Base-by-base conservation (phyloP, 805 yeast species). In the Ogataea chonburiensis region DNA sequence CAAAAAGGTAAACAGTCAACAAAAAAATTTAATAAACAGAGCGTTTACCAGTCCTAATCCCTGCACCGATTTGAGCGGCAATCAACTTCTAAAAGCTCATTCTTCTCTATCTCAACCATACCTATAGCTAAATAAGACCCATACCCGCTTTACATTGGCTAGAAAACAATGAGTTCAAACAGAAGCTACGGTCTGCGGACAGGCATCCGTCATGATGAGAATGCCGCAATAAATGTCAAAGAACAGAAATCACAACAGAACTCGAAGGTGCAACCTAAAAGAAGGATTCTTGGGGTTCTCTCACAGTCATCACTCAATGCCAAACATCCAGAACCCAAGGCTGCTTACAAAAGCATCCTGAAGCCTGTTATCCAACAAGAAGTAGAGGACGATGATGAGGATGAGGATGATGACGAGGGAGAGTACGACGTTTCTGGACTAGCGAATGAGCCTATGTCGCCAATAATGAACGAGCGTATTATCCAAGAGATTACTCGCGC, bases 371-470 rank as follows among this genome's bases (percentile, higher is more conserved):
- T 28, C 8, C 34, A 39, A 8, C 32, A 24, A 12, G 43, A 31
- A 3, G 47, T 37, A 14, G 42, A 42, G n/a, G 46, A 39, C 5
- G 39, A 36, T 9, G 42, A 50, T 14, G 42, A 55, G 38, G 23
- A 46, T 34, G 28, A 32, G 1, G 53, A 44, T 7, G 54, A 53
- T 16, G 56, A 55, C 7, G 68, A 71, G 41, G 56, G 68, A 33
- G 66, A 73, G 46, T 34, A 35, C 18, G 50, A 47, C 24, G 45
- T 42, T 10, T 23, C 43, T 9, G 42, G 33, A 3, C 35, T 40
- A 28, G 43, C 30, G 40, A 34, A 60, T 48, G 43, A 67, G 28
- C 84, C 89, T 7, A 66, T 83, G 72, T 73, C 71, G 43, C 87
- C 88, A 5, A 58, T 63, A 12, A 65, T 79, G 66, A 71, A 68